A percentile compares a stretch with the other conserved stretches of the same genome.
phyloP scores from a whole-genome alignment of 2,329 filamentous ascomycete species.

The Clathrospora elynae region DNA sequence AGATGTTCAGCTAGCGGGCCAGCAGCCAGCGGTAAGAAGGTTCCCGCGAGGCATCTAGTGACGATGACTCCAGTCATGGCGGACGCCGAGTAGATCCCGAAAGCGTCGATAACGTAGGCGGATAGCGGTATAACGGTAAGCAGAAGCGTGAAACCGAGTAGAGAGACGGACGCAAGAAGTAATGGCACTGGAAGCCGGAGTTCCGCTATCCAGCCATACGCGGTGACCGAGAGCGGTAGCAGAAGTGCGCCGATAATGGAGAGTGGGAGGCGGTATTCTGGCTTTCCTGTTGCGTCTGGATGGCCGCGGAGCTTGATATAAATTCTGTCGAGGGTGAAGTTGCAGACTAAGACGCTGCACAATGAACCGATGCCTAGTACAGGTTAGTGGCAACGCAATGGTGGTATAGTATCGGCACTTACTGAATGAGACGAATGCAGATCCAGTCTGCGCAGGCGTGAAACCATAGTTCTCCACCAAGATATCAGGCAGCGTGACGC shows the following conservation, averaged over 20 bases:
- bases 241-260: constrained; percentile 54
- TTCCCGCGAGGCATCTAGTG: constrained; percentile 60
- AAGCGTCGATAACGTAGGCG: constrained; percentile 64
- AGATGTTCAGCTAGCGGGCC: constrained; percentile 55
- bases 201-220: constrained; percentile 61
- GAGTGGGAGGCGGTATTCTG: constrained; percentile 62
- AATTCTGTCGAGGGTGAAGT: constrained; percentile 58
- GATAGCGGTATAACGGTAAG: constrained; percentile 58
- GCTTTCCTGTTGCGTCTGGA: constrained; percentile 51
- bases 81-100: constrained; percentile 61
- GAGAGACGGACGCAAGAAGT: constrained; percentile 52
- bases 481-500: constrained; percentile 53
- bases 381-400: neutral
- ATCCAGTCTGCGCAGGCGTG: constrained; percentile 59
- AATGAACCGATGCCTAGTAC: constrained; percentile 55
- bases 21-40: constrained; percentile 60
- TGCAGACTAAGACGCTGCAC: constrained; percentile 57
- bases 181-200: constrained; percentile 50
- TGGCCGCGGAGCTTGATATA: constrained; percentile 56
- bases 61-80: constrained; percentile 64
- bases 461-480: constrained; percentile 50
- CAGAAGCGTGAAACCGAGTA: constrained; percentile 55
- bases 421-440: constrained; percentile 62
- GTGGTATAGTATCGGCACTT: constrained; percentile 16
- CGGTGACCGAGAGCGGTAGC: constrained; percentile 53